Conservation (phyloP, 108 stramenopile species). For the Schizochytrium sp. region DNA sequence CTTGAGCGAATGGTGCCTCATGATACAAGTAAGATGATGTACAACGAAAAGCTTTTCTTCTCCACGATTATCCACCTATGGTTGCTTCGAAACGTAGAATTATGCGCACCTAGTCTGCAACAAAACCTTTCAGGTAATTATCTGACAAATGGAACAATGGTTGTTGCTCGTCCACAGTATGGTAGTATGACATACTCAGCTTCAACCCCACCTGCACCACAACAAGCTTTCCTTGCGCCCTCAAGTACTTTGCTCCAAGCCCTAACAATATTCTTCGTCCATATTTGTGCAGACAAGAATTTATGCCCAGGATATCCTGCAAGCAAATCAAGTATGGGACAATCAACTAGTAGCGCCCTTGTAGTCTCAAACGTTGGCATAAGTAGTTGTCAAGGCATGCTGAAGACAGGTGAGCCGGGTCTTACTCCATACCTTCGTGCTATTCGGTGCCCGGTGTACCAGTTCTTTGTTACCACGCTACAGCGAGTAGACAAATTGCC, state of each 20-base stretch:
- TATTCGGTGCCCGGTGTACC: not conserved
- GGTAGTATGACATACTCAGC: conserved; percentile 29
- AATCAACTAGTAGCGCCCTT: not conserved
- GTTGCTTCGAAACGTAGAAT: conserved; percentile 10
- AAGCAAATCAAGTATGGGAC: not conserved
- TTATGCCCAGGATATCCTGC: not conserved
- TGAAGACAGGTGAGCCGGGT: not conserved
- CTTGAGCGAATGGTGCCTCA: not conserved
- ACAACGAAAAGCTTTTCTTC: not conserved
- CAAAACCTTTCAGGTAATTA: not conserved
- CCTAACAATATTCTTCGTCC: not conserved
- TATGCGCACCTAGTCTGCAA: not conserved
- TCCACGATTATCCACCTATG: not conserved
- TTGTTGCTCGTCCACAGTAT: not conserved
- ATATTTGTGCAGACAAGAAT: too few relatives aligned
- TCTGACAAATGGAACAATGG: not conserved
- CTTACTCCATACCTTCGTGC: conserved; percentile 13
- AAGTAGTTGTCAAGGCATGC: not conserved
- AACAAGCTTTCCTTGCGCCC: not conserved
- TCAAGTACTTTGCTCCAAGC: not conserved
- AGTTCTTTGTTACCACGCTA: not conserved
- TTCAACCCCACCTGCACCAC: not conserved
- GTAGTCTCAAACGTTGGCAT: not conserved
- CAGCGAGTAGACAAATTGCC: not conserved
- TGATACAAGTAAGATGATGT: not conserved